phyloP scores from a whole-genome alignment of 352 stramenopile genomes.

The Globisporangium paddicum region DNA sequence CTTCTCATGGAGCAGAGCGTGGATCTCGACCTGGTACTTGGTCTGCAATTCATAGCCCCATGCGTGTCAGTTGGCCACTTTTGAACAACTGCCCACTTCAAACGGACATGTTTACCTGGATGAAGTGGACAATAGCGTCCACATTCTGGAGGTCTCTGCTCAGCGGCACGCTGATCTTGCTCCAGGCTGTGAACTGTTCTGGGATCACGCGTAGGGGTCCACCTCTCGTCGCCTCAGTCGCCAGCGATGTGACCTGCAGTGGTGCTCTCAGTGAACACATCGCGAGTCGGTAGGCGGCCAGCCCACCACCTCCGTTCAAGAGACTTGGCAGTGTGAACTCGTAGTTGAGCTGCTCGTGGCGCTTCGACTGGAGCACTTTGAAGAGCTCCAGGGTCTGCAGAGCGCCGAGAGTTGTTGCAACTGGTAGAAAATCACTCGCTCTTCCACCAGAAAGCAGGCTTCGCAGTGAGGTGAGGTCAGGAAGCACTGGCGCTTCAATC shows the following conservation, averaged over 20 bases:
- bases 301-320: slow-evolving; percentile 5
- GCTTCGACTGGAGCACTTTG: slow-evolving; percentile 9
- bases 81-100: neutral
- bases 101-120: slow-evolving; percentile 21
- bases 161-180: slow-evolving; percentile 23
- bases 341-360: slow-evolving; percentile 2
- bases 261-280: neutral
- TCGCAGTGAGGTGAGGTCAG: slow-evolving; percentile 20
- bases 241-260: slow-evolving; percentile 17
- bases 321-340: slow-evolving; percentile 6
- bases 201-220: slow-evolving; percentile 21
- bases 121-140: slow-evolving; percentile 20
- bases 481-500: slow-evolving; percentile 4
- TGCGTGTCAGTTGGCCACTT: neutral
- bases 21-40: slow-evolving; percentile 12
- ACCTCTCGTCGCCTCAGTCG: slow-evolving; percentile 25
- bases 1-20: slow-evolving; percentile 9
- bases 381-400: slow-evolving; percentile 26
- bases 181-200: slow-evolving; percentile 30
- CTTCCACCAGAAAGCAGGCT: slow-evolving; percentile 13
- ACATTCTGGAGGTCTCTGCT: slow-evolving; percentile 19
- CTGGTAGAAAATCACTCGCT: slow-evolving; percentile 11
- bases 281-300: slow-evolving; percentile 5
- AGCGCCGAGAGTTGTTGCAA: slow-evolving; percentile 23
- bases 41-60: no score